phyloP scores from a whole-genome alignment of 2,329 filamentous ascomycete genomes.

The Magnaporthiopsis incrustans region DNA sequence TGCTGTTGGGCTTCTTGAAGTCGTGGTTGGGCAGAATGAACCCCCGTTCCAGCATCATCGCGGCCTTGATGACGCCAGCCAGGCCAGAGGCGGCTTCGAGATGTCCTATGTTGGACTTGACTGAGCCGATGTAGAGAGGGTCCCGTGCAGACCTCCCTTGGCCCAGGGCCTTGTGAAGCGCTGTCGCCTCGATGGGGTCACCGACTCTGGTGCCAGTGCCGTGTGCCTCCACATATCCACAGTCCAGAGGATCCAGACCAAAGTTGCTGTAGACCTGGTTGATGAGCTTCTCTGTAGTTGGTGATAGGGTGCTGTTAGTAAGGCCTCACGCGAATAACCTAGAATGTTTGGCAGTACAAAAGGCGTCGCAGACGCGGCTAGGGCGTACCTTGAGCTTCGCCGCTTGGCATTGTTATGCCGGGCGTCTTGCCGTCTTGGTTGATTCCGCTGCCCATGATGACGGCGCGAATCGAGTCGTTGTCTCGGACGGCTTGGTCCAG shows the following conservation, averaged over 20 bases:
- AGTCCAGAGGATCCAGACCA: conserved; percentile 28
- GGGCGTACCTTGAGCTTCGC: conserved; percentile 35
- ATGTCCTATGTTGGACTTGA: conserved; percentile 38
- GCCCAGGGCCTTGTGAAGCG: conserved; percentile 27
- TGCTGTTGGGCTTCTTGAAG: conserved; percentile 17
- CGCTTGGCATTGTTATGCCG: conserved; percentile 49
- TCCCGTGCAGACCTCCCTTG: conserved; percentile 15
- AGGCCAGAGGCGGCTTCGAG: conserved; percentile 36
- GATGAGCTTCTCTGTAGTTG: conserved; percentile 24
- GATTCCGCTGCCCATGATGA: conserved; percentile 41
- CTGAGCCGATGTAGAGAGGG: conserved; percentile 26
- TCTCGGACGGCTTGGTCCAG: conserved; percentile 46
- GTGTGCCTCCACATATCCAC: conserved; percentile 43
- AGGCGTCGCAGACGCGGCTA: not conserved
- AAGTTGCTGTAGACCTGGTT: conserved; percentile 32
- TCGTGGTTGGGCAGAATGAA: conserved; percentile 17
- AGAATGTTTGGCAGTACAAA: not conserved
- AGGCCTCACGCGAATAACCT: conserved; percentile 9
- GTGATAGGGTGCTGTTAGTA: not conserved
- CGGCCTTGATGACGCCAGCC: conserved; percentile 20
- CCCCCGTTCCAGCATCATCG: conserved; percentile 16
- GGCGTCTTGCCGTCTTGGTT: conserved; percentile 51
- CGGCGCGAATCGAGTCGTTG: conserved; percentile 44
- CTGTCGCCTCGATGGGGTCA: conserved; percentile 43
- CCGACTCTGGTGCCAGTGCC: conserved; percentile 47